Evolutionary conservation across 1,284 basidiomycete species (phyloP), one percentile per base, ranked within the genome.

Genomic region (Sporisorium sorghi): DNA sequence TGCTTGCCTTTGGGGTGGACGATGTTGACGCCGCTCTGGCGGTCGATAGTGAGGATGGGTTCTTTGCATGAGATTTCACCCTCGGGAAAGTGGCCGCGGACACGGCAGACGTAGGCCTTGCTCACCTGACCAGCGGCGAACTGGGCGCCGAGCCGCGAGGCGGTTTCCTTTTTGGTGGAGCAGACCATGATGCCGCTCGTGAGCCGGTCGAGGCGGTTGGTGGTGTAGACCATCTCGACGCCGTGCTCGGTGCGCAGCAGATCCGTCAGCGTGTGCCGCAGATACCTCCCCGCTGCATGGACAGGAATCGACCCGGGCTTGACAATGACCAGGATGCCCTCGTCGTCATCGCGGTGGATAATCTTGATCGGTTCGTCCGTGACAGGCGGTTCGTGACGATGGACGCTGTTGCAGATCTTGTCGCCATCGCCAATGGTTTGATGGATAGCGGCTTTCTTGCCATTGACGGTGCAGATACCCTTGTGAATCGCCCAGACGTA

Each of bases 181-280:
- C 97, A 88, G 73, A 99, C 93, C 94, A 99, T 96, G 58, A 98
- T 88, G 5, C 97, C 97, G 0, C 93, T 96, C 0, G 97, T 99
- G 19, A 99, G 87, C 52, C 97, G 88, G 85, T 99, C 97, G 48
- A 99, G 87, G 50, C 97, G 89, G 84, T 99, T 99, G 40, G 94
- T 91, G 64, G 96, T 91, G 85, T 93, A 94, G 30, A 91, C 90
- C 80, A 92, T 92, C 53, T 90, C 86, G 66, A 92, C 91, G 1
- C 91, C 92, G 78, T 94, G 91, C 63, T 98, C 95, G 49, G 90
- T 86, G 78, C 91, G 90, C 40, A 99, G 87, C 35, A 98, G 92
- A 83, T 94, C 92, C 1, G 94, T 89, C 8, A 98, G 88, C 3
- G 83, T 83, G 47, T 82, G 79, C 14, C 76, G 40, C 39, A 73